Percentiles rank a stretch among this genome's conserved stretches.
Evolutionary conservation across 345 rosid species (phyloP).

Genomic region (Eucalyptus albens): DNA sequence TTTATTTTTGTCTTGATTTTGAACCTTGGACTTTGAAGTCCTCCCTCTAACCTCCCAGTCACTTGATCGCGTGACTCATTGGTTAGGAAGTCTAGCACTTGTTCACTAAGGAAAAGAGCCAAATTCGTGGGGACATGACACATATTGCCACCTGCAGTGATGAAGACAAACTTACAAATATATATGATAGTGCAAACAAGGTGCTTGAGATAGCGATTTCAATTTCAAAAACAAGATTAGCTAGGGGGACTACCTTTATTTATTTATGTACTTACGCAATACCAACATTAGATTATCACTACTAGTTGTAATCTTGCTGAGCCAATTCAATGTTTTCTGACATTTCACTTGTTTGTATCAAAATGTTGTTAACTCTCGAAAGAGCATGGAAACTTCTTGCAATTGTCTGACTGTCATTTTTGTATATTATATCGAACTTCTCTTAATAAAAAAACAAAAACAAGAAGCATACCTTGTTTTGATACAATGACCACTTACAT

Average conservation of each 20-base stretch:
- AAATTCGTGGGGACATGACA: no score
- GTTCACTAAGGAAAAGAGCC: no score
- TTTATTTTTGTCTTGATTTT: no score
- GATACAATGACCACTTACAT: not conserved
- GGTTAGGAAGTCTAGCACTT: no score
- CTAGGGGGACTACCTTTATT: not conserved
- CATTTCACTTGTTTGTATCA: not conserved
- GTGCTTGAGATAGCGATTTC: not conserved
- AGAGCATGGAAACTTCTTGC: not conserved
- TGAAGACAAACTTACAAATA: not conserved
- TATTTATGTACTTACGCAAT: not conserved
- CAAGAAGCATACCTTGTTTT: not conserved
- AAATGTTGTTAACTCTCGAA: not conserved
- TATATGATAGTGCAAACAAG: not conserved
- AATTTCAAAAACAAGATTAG: not conserved
- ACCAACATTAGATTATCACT: not conserved
- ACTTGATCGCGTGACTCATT: no score
- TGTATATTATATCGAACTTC: fast-evolving
- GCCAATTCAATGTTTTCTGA: not conserved
- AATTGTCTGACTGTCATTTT: not conserved
- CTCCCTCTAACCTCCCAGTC: no score
- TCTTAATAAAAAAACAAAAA: not conserved
- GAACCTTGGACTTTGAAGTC: no score
- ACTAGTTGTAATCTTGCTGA: not conserved
- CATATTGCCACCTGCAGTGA: not conserved